Evolutionary conservation across 2,329 filamentous ascomycete species (phyloP).

Genomic region (Phyllosticta capitalensis): DNA sequence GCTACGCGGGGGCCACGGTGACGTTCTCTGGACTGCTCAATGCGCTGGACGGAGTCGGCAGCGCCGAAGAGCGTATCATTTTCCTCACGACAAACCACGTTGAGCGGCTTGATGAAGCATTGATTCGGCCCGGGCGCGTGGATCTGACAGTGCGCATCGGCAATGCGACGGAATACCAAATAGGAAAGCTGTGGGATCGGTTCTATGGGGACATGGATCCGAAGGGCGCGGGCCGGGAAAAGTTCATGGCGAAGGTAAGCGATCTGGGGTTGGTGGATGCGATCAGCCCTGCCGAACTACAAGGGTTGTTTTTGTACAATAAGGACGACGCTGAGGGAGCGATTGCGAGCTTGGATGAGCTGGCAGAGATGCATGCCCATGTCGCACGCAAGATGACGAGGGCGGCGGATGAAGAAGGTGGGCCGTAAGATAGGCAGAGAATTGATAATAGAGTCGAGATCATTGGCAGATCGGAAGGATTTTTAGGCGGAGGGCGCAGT

Average conservation of each 20-base stretch:
- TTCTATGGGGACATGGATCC: constrained; percentile 81
- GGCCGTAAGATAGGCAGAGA: background rate
- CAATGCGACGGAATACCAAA: constrained; percentile 78
- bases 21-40: constrained; percentile 84
- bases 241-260: constrained; percentile 63
- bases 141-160: constrained; percentile 89
- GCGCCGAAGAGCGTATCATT: constrained; percentile 84
- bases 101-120: constrained; percentile 75
- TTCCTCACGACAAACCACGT: constrained; percentile 95
- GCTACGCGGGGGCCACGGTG: constrained; percentile 77
- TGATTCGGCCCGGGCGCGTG: constrained; percentile 84
- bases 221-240: constrained; percentile 50
- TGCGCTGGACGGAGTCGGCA: constrained; percentile 73
- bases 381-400: constrained; percentile 5
- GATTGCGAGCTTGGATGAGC: constrained; percentile 64
- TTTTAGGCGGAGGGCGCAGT: too few species aligned
- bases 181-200: constrained; percentile 79
- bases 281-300: constrained; percentile 81
- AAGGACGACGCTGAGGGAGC: constrained; percentile 85
- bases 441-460: background rate
- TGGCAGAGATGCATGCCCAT: constrained; percentile 24
- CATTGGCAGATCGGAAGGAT: background rate
- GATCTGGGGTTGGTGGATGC: constrained; percentile 61
- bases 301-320: constrained; percentile 91
- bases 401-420: background rate